A percentile compares a stretch with the other conserved stretches of the same genome.
Evolutionary conservation across 768 basidiomycete genomes (phyloP).

Genomic region (Leucocoprinus sp.): DNA sequence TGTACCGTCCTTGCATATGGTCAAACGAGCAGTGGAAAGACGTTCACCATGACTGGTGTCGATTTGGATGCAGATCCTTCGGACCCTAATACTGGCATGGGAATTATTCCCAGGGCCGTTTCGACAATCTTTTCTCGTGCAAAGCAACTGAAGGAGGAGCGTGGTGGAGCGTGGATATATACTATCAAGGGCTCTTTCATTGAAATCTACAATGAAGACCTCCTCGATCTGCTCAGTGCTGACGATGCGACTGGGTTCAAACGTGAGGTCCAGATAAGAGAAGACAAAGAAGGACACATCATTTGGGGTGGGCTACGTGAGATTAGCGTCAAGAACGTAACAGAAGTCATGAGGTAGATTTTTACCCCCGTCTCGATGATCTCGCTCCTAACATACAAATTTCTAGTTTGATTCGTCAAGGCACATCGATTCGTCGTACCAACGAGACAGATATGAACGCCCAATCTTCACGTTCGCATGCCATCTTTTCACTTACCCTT

Average conservation of each 20-base stretch:
- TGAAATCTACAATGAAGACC: constrained; percentile 98
- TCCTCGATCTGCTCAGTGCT: constrained; percentile 85
- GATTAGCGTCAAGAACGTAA: constrained; percentile 73
- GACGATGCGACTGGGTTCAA: constrained; percentile 59
- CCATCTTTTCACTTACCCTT: constrained; percentile 94
- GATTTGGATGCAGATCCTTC: constrained; percentile 83
- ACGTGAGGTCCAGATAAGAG: constrained; percentile 90
- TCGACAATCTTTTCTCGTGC: constrained; percentile 78
- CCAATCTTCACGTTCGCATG: constrained; percentile 95
- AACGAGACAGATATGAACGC: constrained; percentile 99
- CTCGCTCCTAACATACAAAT: constrained; percentile 9
- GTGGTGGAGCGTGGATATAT: constrained; percentile 68
- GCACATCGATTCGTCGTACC: constrained; percentile 85
- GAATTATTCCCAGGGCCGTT: constrained; percentile 93
- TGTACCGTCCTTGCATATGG: constrained; percentile 98
- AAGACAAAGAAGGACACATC: constrained; percentile 95
- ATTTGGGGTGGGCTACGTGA: constrained; percentile 96
- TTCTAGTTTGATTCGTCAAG: constrained; percentile 74
- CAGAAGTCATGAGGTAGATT: constrained; percentile 89
- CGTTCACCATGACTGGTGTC: constrained; percentile 95
- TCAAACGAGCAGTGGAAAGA: constrained; percentile 95
- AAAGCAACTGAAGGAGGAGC: constrained; percentile 68
- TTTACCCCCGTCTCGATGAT: constrained; percentile 16
- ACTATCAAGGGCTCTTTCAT: constrained; percentile 87
- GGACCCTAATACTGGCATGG: constrained; percentile 80